Percentiles rank a stretch among this genome's conserved stretches.
These are phyloP conservation scores for Senna siamea DNA, from an alignment of 306 rosid genomes.

Conservation along the genomic window DNA sequence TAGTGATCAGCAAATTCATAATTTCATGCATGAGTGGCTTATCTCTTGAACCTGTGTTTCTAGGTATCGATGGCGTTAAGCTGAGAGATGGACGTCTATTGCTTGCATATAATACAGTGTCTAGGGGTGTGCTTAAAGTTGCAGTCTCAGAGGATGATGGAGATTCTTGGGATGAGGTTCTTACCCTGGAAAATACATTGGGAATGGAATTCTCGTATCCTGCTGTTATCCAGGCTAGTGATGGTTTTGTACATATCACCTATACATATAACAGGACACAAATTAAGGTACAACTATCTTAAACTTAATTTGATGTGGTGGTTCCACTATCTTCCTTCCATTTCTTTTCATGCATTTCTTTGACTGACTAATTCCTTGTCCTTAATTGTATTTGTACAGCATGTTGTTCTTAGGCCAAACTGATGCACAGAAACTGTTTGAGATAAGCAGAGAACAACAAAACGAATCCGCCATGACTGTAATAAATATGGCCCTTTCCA, in stretches of 20 bases:
- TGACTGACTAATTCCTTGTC: constrained; percentile 31
- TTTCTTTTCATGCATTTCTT: constrained; percentile 2
- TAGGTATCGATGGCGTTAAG: constrained; percentile 93
- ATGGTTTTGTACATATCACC: constrained; percentile 76
- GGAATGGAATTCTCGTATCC: constrained; percentile 94
- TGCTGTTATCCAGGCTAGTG: constrained; percentile 89
- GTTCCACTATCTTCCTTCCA: constrained; percentile 23
- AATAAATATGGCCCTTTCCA: not conserved
- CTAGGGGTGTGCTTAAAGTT: constrained; percentile 87
- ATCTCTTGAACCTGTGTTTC: constrained; percentile 5
- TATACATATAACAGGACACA: constrained; percentile 88
- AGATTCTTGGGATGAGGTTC: constrained; percentile 73
- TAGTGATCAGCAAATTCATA: too few species aligned
- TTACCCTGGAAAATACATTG: constrained; percentile 74
- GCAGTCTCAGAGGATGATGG: constrained; percentile 83
- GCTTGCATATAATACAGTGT: constrained; percentile 68
- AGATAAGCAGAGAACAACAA: constrained; percentile 10
- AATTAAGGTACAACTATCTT: constrained; percentile 65
- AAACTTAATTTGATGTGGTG: constrained; percentile 12
- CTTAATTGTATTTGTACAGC: constrained; percentile 61
- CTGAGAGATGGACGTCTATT: constrained; percentile 68
- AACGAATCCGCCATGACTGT: not conserved
- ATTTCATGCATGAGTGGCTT: constrained; percentile 21
- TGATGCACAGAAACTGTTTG: too few species aligned
- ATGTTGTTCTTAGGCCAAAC: constrained; percentile 65